A percentile compares a stretch with the other conserved stretches of the same genome.
phyloP scores from a whole-genome alignment of 495 filamentous ascomycete species.

The Elasticomyces elasticus region DNA sequence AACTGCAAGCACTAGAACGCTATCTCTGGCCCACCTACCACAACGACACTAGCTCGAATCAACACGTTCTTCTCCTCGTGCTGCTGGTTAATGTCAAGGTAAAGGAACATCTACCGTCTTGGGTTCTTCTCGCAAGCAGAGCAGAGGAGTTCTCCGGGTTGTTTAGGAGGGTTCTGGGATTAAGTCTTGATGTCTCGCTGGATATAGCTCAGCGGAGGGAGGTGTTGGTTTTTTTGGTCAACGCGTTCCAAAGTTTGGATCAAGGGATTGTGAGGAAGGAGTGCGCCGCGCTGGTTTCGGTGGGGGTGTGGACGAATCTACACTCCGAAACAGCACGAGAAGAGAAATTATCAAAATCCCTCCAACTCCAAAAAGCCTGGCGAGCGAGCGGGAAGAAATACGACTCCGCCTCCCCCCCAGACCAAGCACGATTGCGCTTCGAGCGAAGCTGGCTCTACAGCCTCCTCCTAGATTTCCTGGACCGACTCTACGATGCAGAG shows the following conservation, averaged over 20 bases:
- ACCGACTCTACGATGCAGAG: conserved; percentile 52
- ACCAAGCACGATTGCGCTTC: conserved; percentile 72
- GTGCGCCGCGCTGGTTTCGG: conserved; percentile 88
- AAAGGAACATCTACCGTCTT: conserved; percentile 76
- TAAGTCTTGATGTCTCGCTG: conserved; percentile 76
- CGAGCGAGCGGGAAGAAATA: conserved; percentile 76
- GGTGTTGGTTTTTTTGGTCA: conserved; percentile 76
- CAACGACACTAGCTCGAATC: conserved; percentile 76
- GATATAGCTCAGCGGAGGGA: conserved; percentile 60
- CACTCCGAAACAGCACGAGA: conserved; percentile 61
- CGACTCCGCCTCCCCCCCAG: conserved; percentile 71
- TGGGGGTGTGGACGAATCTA: conserved; percentile 91
- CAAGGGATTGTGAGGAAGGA: conserved; percentile 84
- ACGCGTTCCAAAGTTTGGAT: conserved; percentile 89
- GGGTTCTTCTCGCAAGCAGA: conserved; percentile 71
- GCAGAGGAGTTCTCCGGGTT: conserved; percentile 78
- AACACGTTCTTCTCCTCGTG: conserved; percentile 76
- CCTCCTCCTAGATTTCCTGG: conserved; percentile 72
- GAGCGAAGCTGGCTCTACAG: conserved; percentile 91
- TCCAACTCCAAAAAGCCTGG: conserved; percentile 78
- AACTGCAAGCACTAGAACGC: conserved; percentile 81
- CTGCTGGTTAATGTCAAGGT: conserved; percentile 80
- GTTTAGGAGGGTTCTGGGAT: conserved; percentile 80
- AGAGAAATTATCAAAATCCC: conserved; percentile 53
- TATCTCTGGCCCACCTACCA: conserved; percentile 96